Evolutionary conservation across 768 basidiomycete genomes (phyloP).

Genomic region (Amanita pallidorosea): DNA sequence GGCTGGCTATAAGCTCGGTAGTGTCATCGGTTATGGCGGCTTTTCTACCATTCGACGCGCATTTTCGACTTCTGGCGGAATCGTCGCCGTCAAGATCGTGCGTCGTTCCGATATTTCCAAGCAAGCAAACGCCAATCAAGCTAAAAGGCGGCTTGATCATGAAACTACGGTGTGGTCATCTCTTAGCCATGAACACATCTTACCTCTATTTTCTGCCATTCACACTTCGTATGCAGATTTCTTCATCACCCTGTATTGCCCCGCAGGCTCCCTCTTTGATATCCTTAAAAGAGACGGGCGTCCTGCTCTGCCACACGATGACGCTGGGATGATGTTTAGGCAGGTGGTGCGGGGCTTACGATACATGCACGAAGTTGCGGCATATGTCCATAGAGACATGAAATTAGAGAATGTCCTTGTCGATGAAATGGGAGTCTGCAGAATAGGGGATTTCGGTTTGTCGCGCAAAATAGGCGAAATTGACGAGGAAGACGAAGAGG

Average conservation of each 20-base stretch:
- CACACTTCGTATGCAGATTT: conserved; percentile 58
- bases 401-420: conserved; percentile 96
- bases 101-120: conserved; percentile 44
- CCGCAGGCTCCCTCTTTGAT: conserved; percentile 77
- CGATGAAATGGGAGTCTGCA: conserved; percentile 81
- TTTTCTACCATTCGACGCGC: conserved; percentile 76
- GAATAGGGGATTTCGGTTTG: conserved; percentile 81
- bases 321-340: conserved; percentile 76
- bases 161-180: conserved; percentile 68
- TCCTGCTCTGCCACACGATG: conserved; percentile 64
- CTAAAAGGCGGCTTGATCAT: conserved; percentile 49
- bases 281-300: conserved; percentile 63
- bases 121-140: conserved; percentile 34
- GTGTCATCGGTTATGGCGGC: conserved; percentile 67
- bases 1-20: conserved; percentile 66
- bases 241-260: conserved; percentile 77
- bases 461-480: conserved; percentile 50
- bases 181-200: conserved; percentile 75
- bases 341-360: conserved; percentile 77
- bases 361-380: conserved; percentile 71
- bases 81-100: conserved; percentile 81
- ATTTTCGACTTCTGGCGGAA: conserved; percentile 46
- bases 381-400: conserved; percentile 85
- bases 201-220: conserved; percentile 65
- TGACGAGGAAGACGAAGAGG: conserved; percentile 26